These are phyloP conservation scores for Salvia miltiorrhiza DNA, from an alignment of 257 asterid species.

Conservation along the genomic window DNA sequence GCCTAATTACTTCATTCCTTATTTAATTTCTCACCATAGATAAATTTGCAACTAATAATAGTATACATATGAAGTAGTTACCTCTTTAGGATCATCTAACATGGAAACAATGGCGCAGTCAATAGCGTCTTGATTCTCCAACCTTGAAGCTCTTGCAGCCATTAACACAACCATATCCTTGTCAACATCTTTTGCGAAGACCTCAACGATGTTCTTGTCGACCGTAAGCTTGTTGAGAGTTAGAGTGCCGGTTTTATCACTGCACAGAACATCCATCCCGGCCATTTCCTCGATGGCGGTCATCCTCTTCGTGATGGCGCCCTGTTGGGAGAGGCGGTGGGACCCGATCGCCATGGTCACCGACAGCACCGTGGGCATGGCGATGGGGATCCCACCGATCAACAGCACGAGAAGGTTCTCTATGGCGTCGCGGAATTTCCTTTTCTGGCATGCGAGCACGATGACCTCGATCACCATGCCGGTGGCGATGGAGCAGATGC, in stretches of 20 bases:
- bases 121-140: constrained; percentile 70
- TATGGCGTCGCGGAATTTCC: constrained; percentile 52
- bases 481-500: constrained; percentile 63
- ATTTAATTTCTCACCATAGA: no score
- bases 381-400: constrained; percentile 77
- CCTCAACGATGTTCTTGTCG: constrained; percentile 57
- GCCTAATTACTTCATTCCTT: no score
- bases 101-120: constrained; percentile 63
- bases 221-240: constrained; percentile 71
- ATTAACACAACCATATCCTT: constrained; percentile 47
- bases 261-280: constrained; percentile 83
- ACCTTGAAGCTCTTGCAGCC: constrained; percentile 69
- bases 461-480: constrained; percentile 60
- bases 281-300: constrained; percentile 88
- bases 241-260: constrained; percentile 79
- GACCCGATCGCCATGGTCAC: constrained; percentile 91
- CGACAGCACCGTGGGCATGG: constrained; percentile 77
- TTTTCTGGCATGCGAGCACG: constrained; percentile 49
- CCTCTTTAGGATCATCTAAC: constrained; percentile 72
- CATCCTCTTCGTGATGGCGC: constrained; percentile 84
- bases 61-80: no score
- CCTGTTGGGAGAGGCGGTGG: constrained; percentile 72
- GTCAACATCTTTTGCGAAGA: constrained; percentile 43
- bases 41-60: no score
- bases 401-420: constrained; percentile 65